A percentile compares a stretch with the other conserved stretches of the same genome.
phyloP scores from a whole-genome alignment of 2,329 filamentous ascomycete species.

The Botrytis medusae region DNA sequence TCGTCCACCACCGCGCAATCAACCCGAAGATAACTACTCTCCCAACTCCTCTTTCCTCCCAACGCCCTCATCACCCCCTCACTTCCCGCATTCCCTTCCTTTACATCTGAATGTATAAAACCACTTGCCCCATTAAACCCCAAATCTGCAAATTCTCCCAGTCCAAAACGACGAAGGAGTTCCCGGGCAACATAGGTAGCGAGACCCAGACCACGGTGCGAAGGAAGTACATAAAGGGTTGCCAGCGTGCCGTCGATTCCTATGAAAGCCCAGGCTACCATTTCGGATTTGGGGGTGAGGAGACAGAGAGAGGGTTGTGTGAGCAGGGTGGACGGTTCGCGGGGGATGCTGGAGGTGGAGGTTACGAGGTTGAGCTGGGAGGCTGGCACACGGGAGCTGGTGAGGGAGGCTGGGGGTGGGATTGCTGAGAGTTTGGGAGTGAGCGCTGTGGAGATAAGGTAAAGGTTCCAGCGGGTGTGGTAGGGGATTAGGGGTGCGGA shows the following conservation, averaged over 20 bases:
- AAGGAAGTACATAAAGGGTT: constrained; percentile 37
- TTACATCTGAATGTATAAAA: constrained; percentile 38
- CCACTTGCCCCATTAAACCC: constrained; percentile 35
- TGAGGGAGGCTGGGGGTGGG: constrained; percentile 28
- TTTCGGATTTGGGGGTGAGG: constrained; percentile 23
- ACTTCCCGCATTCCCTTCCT: constrained; percentile 36
- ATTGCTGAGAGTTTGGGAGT: not conserved
- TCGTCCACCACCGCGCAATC: constrained; percentile 27
- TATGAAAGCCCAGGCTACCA: constrained; percentile 38
- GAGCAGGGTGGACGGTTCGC: constrained; percentile 31
- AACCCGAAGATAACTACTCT: constrained; percentile 34
- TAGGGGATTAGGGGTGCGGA: constrained; percentile 22
- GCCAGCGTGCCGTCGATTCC: constrained; percentile 35
- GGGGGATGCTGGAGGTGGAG: constrained; percentile 34
- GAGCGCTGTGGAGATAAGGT: not conserved
- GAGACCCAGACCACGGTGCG: constrained; percentile 35
- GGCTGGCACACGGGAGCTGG: constrained; percentile 30
- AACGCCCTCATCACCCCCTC: constrained; percentile 38
- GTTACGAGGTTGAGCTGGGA: constrained; percentile 35
- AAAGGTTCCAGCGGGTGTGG: constrained; percentile 6
- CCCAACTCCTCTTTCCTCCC: constrained; percentile 26
- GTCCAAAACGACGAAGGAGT: constrained; percentile 28
- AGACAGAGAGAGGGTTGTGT: constrained; percentile 34
- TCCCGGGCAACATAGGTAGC: constrained; percentile 33
- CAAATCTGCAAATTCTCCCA: constrained; percentile 33